Evolutionary conservation across 192 early-diverging fungal genomes (phyloP), one percentile per base, ranked within the genome.

Genomic region (Backusella tarrabulga): DNA sequence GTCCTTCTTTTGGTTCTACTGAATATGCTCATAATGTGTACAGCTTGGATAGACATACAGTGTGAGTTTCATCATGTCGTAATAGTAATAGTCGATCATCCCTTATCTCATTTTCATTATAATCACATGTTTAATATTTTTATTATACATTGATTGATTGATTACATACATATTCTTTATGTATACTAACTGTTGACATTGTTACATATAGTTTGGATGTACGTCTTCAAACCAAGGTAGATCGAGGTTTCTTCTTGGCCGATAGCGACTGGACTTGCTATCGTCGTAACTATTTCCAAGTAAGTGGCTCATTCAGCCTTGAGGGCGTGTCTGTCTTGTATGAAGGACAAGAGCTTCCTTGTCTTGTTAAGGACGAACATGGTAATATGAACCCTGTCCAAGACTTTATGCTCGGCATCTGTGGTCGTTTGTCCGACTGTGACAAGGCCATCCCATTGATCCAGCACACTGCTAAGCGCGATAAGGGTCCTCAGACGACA

Each of bases 231-330:
- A 85, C 92, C 11, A 92, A 91, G 35, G 86, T 96, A 7, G 94
- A 95, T 73, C 83, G 91, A 19, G 94, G 94, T 14, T 95, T 95
- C 79, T 94, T 95, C 72, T 75, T 95, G 35, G 88, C 94, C 0
- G 90, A 91, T 38, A 77, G 79, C 46, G 91, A 92, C 56, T 96
- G 94, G 94, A 94, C 94, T 8, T 95, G 94, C 80, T 96, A 96
- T 79, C 86, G 94, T 26, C 87, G 94, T 72, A 96, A 96, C 70
- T 96, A 95, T 85, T 95, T 95, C 68, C 92, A 95, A 77, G 83
- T 96, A 35, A 86, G 83, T 71, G 71, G 78, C 26, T 75, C 88
- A 14, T 93, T 91, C 78, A 79, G 40, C 8, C 42, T 83, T 21
- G 70, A 79, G 17, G 84, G 81, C 17, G 41, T 79, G 0, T 75